phyloP scores from a whole-genome alignment of 2,329 filamentous ascomycete species.

The Allantophomopsis lycopodina region DNA sequence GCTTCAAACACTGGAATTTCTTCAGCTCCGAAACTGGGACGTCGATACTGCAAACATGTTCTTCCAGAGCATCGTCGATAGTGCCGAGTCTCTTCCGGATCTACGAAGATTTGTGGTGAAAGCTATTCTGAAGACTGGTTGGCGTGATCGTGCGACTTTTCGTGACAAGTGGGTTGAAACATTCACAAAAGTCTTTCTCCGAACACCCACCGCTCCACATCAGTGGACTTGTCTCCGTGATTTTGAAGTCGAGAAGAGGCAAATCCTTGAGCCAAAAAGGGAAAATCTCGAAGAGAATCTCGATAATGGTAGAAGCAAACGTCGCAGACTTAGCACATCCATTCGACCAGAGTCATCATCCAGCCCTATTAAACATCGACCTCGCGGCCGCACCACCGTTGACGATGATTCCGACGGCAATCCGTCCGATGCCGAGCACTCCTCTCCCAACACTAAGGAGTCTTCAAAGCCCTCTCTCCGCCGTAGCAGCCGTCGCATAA shows the following conservation, averaged over 20 bases:
- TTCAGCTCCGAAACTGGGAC: slow-evolving; percentile 65
- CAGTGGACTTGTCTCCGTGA: not conserved
- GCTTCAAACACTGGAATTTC: slow-evolving; percentile 59
- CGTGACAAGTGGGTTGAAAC: slow-evolving; percentile 64
- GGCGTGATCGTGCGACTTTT: slow-evolving; percentile 71
- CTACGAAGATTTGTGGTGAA: slow-evolving; percentile 62
- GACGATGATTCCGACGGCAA: slow-evolving; percentile 6
- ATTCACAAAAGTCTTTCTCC: slow-evolving; percentile 53
- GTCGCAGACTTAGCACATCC: too few species aligned
- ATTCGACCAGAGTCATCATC: not conserved
- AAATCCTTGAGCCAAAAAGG: not conserved
- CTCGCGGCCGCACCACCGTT: slow-evolving; percentile 1
- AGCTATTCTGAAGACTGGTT: slow-evolving; percentile 66
- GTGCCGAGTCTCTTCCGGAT: slow-evolving; percentile 48
- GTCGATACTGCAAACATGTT: slow-evolving; percentile 60
- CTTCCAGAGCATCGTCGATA: slow-evolving; percentile 64
- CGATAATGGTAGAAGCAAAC: too few species aligned
- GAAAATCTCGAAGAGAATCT: not conserved
- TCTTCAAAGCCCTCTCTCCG: too few species aligned
- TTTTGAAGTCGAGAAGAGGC: slow-evolving; percentile 1
- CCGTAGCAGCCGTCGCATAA: too few species aligned
- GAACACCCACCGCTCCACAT: slow-evolving; percentile 23
- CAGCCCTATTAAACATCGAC: slow-evolving; percentile 4
- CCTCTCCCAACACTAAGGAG: too few species aligned
- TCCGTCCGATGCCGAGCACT: slow-evolving; percentile 1